Conservation (phyloP, 768 basidiomycete species). For the Kockovaella imperatae region DNA sequence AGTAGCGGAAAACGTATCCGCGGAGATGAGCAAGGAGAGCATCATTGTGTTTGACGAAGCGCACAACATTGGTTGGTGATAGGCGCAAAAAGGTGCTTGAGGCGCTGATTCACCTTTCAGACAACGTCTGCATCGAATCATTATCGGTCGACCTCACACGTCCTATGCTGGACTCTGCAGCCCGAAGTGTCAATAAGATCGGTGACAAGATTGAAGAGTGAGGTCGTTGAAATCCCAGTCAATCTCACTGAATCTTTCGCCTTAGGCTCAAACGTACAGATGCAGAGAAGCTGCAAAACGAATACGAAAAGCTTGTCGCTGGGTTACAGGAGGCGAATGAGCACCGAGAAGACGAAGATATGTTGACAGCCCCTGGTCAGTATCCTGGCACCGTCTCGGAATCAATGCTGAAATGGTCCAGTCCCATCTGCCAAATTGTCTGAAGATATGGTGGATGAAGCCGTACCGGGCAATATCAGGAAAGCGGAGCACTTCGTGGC, state of each 20-base stretch:
- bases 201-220: slow-evolving; percentile 92
- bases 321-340: slow-evolving; percentile 72
- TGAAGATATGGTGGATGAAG: slow-evolving; percentile 88
- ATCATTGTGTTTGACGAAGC: slow-evolving; percentile 99
- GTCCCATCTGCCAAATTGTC: slow-evolving; percentile 51
- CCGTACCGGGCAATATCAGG: slow-evolving; percentile 93
- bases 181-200: slow-evolving; percentile 74
- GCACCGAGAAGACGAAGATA: slow-evolving; percentile 59
- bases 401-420: slow-evolving; percentile 1
- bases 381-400: slow-evolving; percentile 46
- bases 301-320: slow-evolving; percentile 90
- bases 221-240: slow-evolving; percentile 38
- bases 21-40: slow-evolving; percentile 92
- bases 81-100: slow-evolving; percentile 1
- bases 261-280: slow-evolving; percentile 85
- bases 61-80: slow-evolving; percentile 80
- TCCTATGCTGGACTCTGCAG: slow-evolving; percentile 93
- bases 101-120: slow-evolving; percentile 45
- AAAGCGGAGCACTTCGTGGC: slow-evolving; percentile 99
- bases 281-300: slow-evolving; percentile 87
- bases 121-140: slow-evolving; percentile 98
- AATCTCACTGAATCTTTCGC: background rate
- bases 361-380: slow-evolving; percentile 82
- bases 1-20: slow-evolving; percentile 97
- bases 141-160: slow-evolving; percentile 92